Evolutionary conservation across 2,329 filamentous ascomycete genomes (phyloP), one percentile per base, ranked within the genome.

Genomic region (Alternaria novae-zelandiae): DNA sequence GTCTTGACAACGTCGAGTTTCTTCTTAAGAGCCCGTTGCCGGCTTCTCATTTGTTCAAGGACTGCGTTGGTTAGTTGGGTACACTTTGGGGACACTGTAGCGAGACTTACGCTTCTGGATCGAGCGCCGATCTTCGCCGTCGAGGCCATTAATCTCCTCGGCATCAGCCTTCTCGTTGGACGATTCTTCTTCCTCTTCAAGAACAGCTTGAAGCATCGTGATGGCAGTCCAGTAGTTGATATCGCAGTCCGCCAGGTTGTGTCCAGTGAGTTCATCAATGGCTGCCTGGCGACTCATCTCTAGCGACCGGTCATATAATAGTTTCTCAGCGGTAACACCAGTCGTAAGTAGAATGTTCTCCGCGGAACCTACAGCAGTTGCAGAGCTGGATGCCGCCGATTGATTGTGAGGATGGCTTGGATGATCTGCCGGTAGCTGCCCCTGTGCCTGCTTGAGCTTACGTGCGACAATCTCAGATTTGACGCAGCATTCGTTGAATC

Each of bases 231-330:
- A 87, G 77, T 99, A 99, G 17, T 94, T 94, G 25, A 97, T 89
- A 76, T 98, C 94, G 76, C 95, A 98, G 15, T 94, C 93, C 0
- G 85, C 82, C 23, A 98, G 84, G 78, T 98, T 94, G 66, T 96
- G 92, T 61, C 95, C 94, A 2, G 96, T 93, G 54, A 99, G 91
- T 81, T 99, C 96, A 72, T 97, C 96, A 75, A 98, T 96, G 8
- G 96, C 96, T 8, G 96, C 95, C 5, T 92, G 89, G 56, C 94
- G 89, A 78, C 94, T 97, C 96, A 99, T 98, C 79, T 99, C 96
- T 21, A 98, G 84, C 0, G 96, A 96, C 50, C 96, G 92, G 72
- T 99, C 96, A 77, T 97, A 99, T 94, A 99, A 97, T 49, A 99
- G 85, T 81, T 94, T 97, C 82, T 98, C 96, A 0, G 96, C 96